Base-by-base conservation (phyloP, 805 yeast genomes). In the Tetrapisispora iriomotensis region DNA sequence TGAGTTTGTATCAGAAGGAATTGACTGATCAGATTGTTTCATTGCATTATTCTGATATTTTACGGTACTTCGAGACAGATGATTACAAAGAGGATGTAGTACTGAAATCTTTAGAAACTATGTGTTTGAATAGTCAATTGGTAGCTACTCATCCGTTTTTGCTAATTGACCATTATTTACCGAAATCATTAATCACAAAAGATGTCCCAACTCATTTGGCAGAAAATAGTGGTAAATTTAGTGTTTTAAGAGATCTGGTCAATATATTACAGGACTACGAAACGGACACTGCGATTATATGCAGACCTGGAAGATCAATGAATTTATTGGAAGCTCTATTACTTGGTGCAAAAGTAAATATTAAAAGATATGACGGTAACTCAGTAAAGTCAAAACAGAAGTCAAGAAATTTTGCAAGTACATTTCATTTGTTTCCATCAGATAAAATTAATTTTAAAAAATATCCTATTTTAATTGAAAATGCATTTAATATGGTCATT, bases 141-240 rank as follows among this genome's bases (percentile, higher is more conserved):
- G 92, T 88, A 2, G 77, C 94, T 19, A 76, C 90, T 0, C 98
- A 90, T 62, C 97, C 97, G 0, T 88, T 82, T 51, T 61, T 90
- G 36, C 63, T 90, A 37, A 84, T 90, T 39, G 79, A 79, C 42
- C 95, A 88, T 56, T 41, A 45, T 29, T 73, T 85, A 71, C 97
- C 97, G 13, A 84, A 80, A 59, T 77, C 79, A 44, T 65, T 84
- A 44, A 71, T 74, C 9, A 75, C 77, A 33, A 77, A 79, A 57
- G 92, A 84, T 51, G 74, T 78, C 42, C 83, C 92, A 7, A 64
- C 63, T 34, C 74, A 83, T 57, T 54, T 86, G 36, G 77, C 79
- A 4, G 85, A 82, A 34, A 79, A 90, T 1, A 77, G 87, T 58
- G 95, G 95, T 14, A 90, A 88, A 58, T 87, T 90, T 60, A 69